Base-by-base conservation (phyloP, 2,329 filamentous ascomycete genomes). In the Venturia asperata region DNA sequence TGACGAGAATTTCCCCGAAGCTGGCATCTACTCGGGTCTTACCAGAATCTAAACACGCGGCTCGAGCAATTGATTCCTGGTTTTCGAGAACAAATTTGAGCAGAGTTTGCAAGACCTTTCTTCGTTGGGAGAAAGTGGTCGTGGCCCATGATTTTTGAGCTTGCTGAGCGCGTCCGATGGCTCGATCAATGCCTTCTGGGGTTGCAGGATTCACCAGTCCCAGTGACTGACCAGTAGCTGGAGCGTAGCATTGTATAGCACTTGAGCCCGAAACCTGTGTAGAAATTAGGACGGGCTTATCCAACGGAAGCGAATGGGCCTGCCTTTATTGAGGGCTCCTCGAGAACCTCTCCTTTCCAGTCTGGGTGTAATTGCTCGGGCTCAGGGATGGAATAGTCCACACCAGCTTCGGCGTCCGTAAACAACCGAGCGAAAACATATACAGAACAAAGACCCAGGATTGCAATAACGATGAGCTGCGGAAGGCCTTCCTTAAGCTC, bases 1-100 rank as follows among this genome's bases (percentile, higher is more conserved):
- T 97, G 52, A 97, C 92, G 65, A 99, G 82, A 68, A 97, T 92
- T 81, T 99, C 94, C 63, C 94, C 94, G 65, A 99, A 87, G 70
- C 90, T 87, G 0, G 93, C 94, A 77, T 99, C 94, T 47, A 97
- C 87, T 80, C 93, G 90, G 1, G 95, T 97, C 82, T 99, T 99
- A 68, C 94, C 94, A 52, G 91, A 95, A 77, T 99, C 94, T 43
- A 96, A 82, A 72, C 91, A 95, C 62, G 92, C 93, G 39, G 91
- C 85, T 19, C 85, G 84, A 71, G 91, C 92, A 70, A 99, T 95
- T 34, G 88, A 83, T 69, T 93, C 89, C 74, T 97, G 92, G 74
- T 97, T 89, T 69, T 95, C 89, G 66, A 99, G 83, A 11, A 99
- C 83, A 70, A 92, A 87, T 72, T 87, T 88, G 70, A 96, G 80